A percentile compares a stretch with the other conserved stretches of the same genome.
These are phyloP conservation scores for Alternaria longipes DNA, from an alignment of 2,329 filamentous ascomycete species.

Conservation along the genomic window DNA sequence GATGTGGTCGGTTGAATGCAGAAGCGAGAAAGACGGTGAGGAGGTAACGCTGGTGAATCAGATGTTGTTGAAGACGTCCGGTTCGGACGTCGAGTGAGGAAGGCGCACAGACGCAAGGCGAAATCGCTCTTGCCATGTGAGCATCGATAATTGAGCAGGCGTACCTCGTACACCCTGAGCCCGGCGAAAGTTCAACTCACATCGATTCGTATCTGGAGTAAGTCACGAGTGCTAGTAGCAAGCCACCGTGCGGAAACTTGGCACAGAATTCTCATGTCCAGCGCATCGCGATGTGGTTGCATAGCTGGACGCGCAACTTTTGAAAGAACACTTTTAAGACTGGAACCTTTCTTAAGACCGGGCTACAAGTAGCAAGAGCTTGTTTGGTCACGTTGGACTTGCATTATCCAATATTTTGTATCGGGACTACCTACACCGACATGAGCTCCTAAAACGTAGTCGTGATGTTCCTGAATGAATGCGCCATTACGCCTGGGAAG, in stretches of 20 bases:
- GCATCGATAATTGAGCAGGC: slow-evolving; percentile 2
- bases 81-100: slow-evolving; percentile 7
- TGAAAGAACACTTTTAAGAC: background rate
- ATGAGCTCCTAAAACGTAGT: background rate
- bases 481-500: slow-evolving; percentile 16
- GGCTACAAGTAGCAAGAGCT: background rate
- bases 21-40: slow-evolving; percentile 20
- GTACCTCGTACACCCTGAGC: background rate
- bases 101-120: slow-evolving; percentile 7
- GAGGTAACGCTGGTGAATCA: background rate
- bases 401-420: slow-evolving; percentile 16
- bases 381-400: slow-evolving; percentile 24
- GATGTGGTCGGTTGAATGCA: slow-evolving; percentile 1
- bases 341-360: background rate
- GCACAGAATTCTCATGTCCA: background rate
- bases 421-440: slow-evolving; percentile 36
- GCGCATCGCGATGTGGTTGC: background rate
- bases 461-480: slow-evolving; percentile 15
- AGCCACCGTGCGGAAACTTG: background rate
- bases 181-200: background rate
- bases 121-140: slow-evolving; percentile 2
- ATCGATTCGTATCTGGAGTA: slow-evolving; percentile 2
- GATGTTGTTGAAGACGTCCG: slow-evolving; percentile 8
- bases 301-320: background rate
- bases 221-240: background rate